Evolutionary conservation across 2,329 filamentous ascomycete genomes (phyloP).

Genomic region (Lachnellula willkommii): DNA sequence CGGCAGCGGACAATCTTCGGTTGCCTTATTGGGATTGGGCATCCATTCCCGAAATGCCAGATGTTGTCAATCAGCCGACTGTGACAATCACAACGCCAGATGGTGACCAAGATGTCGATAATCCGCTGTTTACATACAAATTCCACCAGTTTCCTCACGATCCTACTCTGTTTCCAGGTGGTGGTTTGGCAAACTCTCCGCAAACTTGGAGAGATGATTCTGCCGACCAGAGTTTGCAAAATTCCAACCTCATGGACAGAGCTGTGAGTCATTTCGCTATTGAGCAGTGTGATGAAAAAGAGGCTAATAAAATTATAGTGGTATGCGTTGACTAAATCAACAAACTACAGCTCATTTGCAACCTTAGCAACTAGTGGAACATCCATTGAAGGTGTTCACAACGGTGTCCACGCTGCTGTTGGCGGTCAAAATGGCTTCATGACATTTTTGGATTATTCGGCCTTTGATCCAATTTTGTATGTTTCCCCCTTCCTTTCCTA

Average conservation of each 20-base stretch:
- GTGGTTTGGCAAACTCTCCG: slow-evolving; percentile 27
- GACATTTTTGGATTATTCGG: slow-evolving; percentile 63
- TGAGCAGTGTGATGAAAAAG: not conserved
- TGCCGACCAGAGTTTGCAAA: slow-evolving; percentile 5
- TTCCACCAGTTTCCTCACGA: slow-evolving; percentile 37
- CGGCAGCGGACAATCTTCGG: slow-evolving; percentile 38
- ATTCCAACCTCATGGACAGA: slow-evolving; percentile 22
- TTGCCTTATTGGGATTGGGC: slow-evolving; percentile 47
- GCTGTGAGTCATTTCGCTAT: slow-evolving; percentile 25
- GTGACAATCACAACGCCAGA: slow-evolving; percentile 29
- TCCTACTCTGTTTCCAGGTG: slow-evolving; percentile 33
- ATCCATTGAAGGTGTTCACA: slow-evolving; percentile 43
- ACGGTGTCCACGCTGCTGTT: slow-evolving; percentile 38
- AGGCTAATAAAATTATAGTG: slow-evolving; percentile 32
- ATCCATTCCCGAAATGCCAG: slow-evolving; percentile 39
- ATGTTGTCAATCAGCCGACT: slow-evolving; percentile 28
- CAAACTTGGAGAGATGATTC: slow-evolving; percentile 12
- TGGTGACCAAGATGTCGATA: slow-evolving; percentile 34
- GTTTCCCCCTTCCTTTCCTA: not conserved
- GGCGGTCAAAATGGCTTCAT: slow-evolving; percentile 52
- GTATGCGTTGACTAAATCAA: slow-evolving; percentile 37
- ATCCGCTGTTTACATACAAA: slow-evolving; percentile 48
- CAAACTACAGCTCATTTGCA: slow-evolving; percentile 37
- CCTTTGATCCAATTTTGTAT: slow-evolving; percentile 62
- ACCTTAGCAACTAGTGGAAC: slow-evolving; percentile 34